These are phyloP conservation scores for Eucalyptus sp. DNA, from an alignment of 345 rosid species.

Conservation along the genomic window DNA sequence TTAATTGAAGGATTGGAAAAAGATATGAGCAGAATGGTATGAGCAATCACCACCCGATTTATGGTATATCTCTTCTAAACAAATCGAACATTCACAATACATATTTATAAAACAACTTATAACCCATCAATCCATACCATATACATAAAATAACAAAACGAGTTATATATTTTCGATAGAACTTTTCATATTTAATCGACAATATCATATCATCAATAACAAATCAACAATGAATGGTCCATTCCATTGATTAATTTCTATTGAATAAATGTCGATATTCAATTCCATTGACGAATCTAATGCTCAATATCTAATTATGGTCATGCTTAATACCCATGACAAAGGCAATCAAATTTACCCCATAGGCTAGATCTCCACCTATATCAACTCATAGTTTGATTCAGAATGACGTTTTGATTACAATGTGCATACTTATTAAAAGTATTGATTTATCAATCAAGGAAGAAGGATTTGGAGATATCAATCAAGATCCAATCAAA, in stretches of 20 bases:
- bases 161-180: too few relatives aligned
- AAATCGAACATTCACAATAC: not conserved
- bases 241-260: not conserved
- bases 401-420: not conserved
- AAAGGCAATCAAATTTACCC: not conserved
- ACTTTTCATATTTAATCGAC: not conserved
- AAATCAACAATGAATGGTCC: not conserved
- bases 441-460: too few relatives aligned
- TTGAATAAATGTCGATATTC: not conserved
- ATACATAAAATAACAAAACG: not conserved
- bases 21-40: not conserved
- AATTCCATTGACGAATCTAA: too few relatives aligned
- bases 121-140: not conserved
- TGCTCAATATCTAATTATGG: not conserved
- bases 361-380: not conserved
- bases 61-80: not conserved
- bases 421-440: too few relatives aligned
- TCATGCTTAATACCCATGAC: rapidly evolving
- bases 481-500: too few relatives aligned
- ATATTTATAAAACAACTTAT: too few relatives aligned
- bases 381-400: not conserved
- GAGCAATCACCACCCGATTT: not conserved
- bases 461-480: too few relatives aligned
- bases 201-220: not conserved
- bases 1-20: not conserved